A percentile compares a stretch with the other conserved stretches of the same genome.
These are phyloP conservation scores for Barnettozyma salicaria DNA, from an alignment of 805 yeast genomes.

Conservation along the genomic window DNA sequence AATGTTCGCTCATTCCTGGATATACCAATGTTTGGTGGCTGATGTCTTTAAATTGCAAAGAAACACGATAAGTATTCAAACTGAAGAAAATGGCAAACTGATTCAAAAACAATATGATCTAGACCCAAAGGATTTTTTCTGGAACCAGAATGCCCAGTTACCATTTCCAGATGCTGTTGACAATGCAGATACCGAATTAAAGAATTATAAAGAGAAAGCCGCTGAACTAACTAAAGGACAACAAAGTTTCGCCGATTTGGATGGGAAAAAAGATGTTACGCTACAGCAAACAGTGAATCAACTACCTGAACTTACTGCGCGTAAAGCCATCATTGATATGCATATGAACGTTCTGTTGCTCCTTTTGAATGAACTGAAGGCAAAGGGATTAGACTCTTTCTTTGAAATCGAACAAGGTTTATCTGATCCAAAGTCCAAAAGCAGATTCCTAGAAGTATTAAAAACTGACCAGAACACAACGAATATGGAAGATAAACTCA, in stretches of 20 bases:
- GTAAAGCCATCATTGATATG: slow-evolving; percentile 85
- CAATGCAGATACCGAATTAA: slow-evolving; percentile 80
- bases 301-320: slow-evolving; percentile 84
- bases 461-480: slow-evolving; percentile 43
- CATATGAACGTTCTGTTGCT: slow-evolving; percentile 94
- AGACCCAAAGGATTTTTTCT: slow-evolving; percentile 90
- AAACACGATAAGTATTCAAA: slow-evolving; percentile 67
- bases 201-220: slow-evolving; percentile 80
- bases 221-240: slow-evolving; percentile 76
- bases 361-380: slow-evolving; percentile 73
- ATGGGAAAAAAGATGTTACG: slow-evolving; percentile 52
- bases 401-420: slow-evolving; percentile 91
- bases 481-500: slow-evolving; percentile 74
- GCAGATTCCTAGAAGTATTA: slow-evolving; percentile 54
- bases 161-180: slow-evolving; percentile 99
- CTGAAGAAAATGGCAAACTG: slow-evolving; percentile 32
- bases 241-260: slow-evolving; percentile 67
- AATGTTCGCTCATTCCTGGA: slow-evolving; percentile 97
- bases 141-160: slow-evolving; percentile 75
- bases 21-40: slow-evolving; percentile 91
- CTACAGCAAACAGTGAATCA: slow-evolving; percentile 81
- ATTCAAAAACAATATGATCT: slow-evolving; percentile 67
- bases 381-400: slow-evolving; percentile 81
- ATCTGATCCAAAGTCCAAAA: slow-evolving; percentile 47
- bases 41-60: slow-evolving; percentile 81